These are phyloP conservation scores for Sphaerostilbella broomeana DNA, from an alignment of 2,329 filamentous ascomycete species.

Conservation along the genomic window DNA sequence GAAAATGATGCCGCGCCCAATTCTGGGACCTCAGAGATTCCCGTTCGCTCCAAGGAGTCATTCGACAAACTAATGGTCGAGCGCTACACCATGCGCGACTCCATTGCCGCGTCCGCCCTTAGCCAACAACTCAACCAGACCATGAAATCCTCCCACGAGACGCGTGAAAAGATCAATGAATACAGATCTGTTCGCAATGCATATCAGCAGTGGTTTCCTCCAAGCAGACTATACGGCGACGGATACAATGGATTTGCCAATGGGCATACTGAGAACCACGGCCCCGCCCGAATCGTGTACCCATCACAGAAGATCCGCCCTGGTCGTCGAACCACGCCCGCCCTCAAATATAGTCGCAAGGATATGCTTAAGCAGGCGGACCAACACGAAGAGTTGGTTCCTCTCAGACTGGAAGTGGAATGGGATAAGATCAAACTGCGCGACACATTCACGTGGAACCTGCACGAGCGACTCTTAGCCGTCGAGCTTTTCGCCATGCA, in stretches of 20 bases:
- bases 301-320: slow-evolving; percentile 68
- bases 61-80: slow-evolving; percentile 49
- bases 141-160: slow-evolving; percentile 53
- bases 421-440: slow-evolving; percentile 92
- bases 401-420: slow-evolving; percentile 86
- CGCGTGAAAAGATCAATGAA: slow-evolving; percentile 61
- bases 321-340: slow-evolving; percentile 67
- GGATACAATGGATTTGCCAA: slow-evolving; percentile 91
- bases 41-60: slow-evolving; percentile 49
- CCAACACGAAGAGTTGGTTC: slow-evolving; percentile 84
- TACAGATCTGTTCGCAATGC: slow-evolving; percentile 56
- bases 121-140: slow-evolving; percentile 45
- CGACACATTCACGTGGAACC: slow-evolving; percentile 98
- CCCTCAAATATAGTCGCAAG: slow-evolving; percentile 68
- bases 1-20: slow-evolving; percentile 23
- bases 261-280: slow-evolving; percentile 66
- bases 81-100: slow-evolving; percentile 48
- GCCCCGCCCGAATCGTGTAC: slow-evolving; percentile 64
- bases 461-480: slow-evolving; percentile 79
- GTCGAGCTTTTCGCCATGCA: slow-evolving; percentile 81
- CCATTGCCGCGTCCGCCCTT: slow-evolving; percentile 47
- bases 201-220: slow-evolving; percentile 49
- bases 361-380: slow-evolving; percentile 83
- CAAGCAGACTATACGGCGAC: slow-evolving; percentile 55
- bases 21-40: slow-evolving; percentile 23